Percentiles rank a stretch among this genome's conserved stretches.
phyloP scores from a whole-genome alignment of 352 stramenopile genomes.

The Phytophthora palmivora region DNA sequence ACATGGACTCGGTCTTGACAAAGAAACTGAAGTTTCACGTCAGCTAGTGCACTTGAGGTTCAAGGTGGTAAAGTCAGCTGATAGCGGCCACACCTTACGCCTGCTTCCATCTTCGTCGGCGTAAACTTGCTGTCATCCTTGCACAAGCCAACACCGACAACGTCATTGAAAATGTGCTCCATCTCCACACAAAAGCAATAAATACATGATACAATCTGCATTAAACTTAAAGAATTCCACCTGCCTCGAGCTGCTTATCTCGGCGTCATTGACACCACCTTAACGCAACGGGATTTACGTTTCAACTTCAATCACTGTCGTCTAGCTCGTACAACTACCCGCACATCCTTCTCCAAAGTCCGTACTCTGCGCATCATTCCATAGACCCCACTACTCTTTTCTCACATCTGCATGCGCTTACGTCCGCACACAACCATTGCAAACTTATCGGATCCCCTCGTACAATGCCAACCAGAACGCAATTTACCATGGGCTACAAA shows the following conservation, averaged over 20 bases:
- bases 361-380: slow-evolving; percentile 3
- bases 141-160: neutral
- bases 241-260: slow-evolving; percentile 19
- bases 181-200: no score
- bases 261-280: neutral
- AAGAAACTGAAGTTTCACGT: slow-evolving; percentile 28
- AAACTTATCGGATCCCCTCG: slow-evolving; percentile 18
- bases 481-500: slow-evolving; percentile 34
- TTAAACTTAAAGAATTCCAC: neutral
- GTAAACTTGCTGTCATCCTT: slow-evolving; percentile 16
- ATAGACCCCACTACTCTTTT: no score
- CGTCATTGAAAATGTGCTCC: no score
- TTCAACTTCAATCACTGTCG: slow-evolving; percentile 43
- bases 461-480: slow-evolving; percentile 23
- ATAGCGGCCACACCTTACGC: slow-evolving; percentile 19
- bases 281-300: slow-evolving; percentile 1
- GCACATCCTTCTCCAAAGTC: slow-evolving; percentile 20
- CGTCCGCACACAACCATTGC: slow-evolving; percentile 15
- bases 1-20: slow-evolving; percentile 9
- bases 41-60: slow-evolving; percentile 22
- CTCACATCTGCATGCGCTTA: neutral
- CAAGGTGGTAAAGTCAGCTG: slow-evolving; percentile 27
- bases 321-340: slow-evolving; percentile 8
- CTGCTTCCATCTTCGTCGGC: slow-evolving; percentile 9
- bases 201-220: neutral